Percentiles rank a stretch among this genome's conserved stretches.
Evolutionary conservation across 2,329 filamentous ascomycete species (phyloP).

Genomic region (Colletotrichum gigasporum): DNA sequence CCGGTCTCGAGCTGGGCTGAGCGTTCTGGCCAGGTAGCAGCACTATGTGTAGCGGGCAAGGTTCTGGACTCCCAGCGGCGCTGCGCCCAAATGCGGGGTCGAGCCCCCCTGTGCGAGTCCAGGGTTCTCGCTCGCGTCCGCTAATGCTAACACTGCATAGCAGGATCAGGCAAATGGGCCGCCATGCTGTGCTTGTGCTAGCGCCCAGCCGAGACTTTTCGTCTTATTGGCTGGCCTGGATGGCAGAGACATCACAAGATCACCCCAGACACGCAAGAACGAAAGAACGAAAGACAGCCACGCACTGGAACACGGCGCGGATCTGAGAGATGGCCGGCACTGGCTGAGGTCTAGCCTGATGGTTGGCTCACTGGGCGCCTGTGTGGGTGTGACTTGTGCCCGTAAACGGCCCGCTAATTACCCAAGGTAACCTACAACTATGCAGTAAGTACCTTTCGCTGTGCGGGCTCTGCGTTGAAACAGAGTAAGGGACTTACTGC

Average conservation of each 20-base stretch:
- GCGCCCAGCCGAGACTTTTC: too few relatives aligned
- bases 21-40: background rate
- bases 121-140: slow-evolving; percentile 9
- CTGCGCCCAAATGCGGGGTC: slow-evolving; percentile 26
- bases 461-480: too few relatives aligned
- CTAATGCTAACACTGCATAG: slow-evolving; percentile 8
- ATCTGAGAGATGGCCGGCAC: too few relatives aligned
- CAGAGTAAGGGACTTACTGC: too few relatives aligned
- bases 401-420: too few relatives aligned
- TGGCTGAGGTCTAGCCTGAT: too few relatives aligned
- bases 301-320: background rate
- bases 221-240: background rate
- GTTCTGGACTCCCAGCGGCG: too few relatives aligned
- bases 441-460: too few relatives aligned
- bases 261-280: background rate
- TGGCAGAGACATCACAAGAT: background rate
- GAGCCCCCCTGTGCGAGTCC: slow-evolving; percentile 5
- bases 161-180: too few relatives aligned
- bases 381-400: too few relatives aligned
- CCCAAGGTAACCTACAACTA: too few relatives aligned
- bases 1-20: slow-evolving; percentile 2
- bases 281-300: background rate
- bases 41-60: background rate
- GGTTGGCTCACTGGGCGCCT: too few relatives aligned
- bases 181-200: background rate